Conservation (phyloP, 2,329 filamentous ascomycete genomes). For the Alternaria brassicae region DNA sequence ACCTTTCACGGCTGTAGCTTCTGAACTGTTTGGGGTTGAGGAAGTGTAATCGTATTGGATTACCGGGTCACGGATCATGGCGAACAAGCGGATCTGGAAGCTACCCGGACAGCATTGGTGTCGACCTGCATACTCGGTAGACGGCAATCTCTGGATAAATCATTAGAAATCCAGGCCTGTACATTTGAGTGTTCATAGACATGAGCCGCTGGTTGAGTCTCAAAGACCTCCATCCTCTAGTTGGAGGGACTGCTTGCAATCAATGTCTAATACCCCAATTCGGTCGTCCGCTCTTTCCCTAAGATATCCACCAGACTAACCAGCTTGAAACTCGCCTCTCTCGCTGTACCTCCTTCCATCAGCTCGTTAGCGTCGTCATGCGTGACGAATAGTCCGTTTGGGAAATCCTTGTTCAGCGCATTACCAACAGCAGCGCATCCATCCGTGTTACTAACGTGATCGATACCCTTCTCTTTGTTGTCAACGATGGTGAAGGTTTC, state of each 20-base stretch:
- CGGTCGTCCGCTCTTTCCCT: constrained; percentile 28
- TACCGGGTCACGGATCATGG: neutral
- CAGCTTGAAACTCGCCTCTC: constrained; percentile 61
- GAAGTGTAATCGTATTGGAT: neutral
- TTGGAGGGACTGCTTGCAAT: neutral
- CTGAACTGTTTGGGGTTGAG: neutral
- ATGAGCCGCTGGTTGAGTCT: neutral
- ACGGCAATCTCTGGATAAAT: neutral
- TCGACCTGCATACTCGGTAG: neutral
- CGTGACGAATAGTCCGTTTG: constrained; percentile 57
- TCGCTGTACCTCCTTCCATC: constrained; percentile 54
- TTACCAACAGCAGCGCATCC: constrained; percentile 59
- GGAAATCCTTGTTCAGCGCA: constrained; percentile 49
- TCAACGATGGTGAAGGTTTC: constrained; percentile 58
- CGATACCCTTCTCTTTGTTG: constrained; percentile 54
- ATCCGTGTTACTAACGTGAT: constrained; percentile 63
- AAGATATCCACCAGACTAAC: constrained; percentile 39
- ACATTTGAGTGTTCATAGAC: neutral
- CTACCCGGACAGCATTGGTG: neutral
- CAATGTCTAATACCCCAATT: constrained; percentile 28
- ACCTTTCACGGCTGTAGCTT: neutral
- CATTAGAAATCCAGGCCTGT: neutral
- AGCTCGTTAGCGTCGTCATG: constrained; percentile 64
- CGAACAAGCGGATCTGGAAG: neutral
- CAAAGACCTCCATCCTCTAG: neutral